Conservation (phyloP, 2,329 filamentous ascomycete species). For the Furcasterigmium sp. region DNA sequence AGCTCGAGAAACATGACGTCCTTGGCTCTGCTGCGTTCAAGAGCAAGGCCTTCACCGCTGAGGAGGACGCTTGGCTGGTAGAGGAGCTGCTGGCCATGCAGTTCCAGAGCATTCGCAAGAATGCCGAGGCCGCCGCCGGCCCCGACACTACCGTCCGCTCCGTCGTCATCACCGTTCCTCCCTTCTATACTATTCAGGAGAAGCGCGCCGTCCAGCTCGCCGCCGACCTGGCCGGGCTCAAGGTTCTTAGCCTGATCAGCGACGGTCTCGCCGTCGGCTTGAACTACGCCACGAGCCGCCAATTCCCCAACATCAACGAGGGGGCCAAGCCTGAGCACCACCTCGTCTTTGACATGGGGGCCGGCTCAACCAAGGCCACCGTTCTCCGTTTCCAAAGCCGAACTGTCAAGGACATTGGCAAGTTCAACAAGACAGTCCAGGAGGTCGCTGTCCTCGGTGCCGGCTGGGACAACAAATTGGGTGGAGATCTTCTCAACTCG, state of each 20-base stretch:
- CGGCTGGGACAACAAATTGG: conserved; percentile 85
- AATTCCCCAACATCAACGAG: conserved; percentile 78
- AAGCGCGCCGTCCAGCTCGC: conserved; percentile 80
- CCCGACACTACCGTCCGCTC: conserved; percentile 70
- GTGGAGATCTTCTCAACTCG: conserved; percentile 83
- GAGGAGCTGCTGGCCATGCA: conserved; percentile 97
- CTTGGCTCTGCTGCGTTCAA: conserved; percentile 76
- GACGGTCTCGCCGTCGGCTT: conserved; percentile 90
- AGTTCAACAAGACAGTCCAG: conserved; percentile 93
- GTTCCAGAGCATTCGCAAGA: conserved; percentile 83
- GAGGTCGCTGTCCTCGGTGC: conserved; percentile 85
- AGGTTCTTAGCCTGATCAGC: conserved; percentile 77
- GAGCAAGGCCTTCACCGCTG: conserved; percentile 60
- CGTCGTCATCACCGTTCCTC: conserved; percentile 81
- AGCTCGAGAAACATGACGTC: conserved; percentile 53
- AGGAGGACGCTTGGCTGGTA: conserved; percentile 67
- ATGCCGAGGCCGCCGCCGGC: conserved; percentile 79
- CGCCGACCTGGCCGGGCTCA: conserved; percentile 81
- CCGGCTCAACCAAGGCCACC: conserved; percentile 87
- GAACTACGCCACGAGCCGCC: conserved; percentile 89
- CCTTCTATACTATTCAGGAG: conserved; percentile 88
- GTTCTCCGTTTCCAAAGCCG: conserved; percentile 85
- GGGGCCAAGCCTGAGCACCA: conserved; percentile 86
- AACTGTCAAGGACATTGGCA: conserved; percentile 84
- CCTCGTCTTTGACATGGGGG: conserved; percentile 96